Percentiles rank a stretch among this genome's conserved stretches.
These are phyloP conservation scores for Penicillium sp. DNA, from an alignment of 2,329 filamentous ascomycete species.

Conservation along the genomic window DNA sequence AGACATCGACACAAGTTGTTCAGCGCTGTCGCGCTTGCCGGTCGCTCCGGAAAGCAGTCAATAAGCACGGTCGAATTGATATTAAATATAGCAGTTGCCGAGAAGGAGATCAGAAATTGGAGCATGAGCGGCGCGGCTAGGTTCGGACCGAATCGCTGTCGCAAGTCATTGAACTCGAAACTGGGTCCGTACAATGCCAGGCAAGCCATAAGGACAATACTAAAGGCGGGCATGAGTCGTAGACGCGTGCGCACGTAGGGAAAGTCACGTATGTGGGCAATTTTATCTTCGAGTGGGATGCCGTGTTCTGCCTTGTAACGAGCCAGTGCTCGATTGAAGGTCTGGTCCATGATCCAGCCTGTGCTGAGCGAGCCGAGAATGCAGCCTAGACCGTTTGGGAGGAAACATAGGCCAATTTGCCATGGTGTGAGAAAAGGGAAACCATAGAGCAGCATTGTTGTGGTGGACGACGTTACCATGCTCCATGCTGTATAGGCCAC, in stretches of 20 bases:
- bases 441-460: slow-evolving; percentile 1
- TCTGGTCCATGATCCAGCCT: slow-evolving; percentile 17
- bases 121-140: slow-evolving; percentile 1
- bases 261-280: neutral
- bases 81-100: slow-evolving; percentile 1
- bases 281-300: neutral
- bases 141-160: neutral
- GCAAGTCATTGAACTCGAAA: neutral
- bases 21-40: neutral
- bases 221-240: neutral
- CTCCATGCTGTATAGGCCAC: slow-evolving; percentile 4
- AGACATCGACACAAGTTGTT: neutral
- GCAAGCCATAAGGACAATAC: neutral
- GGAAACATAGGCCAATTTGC: slow-evolving; percentile 3
- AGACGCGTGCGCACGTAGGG: neutral
- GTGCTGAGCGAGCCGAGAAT: slow-evolving; percentile 14
- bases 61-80: slow-evolving; percentile 2
- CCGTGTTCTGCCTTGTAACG: neutral
- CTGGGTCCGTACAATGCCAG: neutral
- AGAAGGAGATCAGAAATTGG: slow-evolving; percentile 4
- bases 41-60: slow-evolving; percentile 3
- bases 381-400: slow-evolving; percentile 2
- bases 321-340: neutral
- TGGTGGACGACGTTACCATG: slow-evolving; percentile 6
- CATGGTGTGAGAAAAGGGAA: neutral